Evolutionary conservation across 192 early-diverging fungal genomes (phyloP).

Genomic region (Linnemannia schmuckeri): DNA sequence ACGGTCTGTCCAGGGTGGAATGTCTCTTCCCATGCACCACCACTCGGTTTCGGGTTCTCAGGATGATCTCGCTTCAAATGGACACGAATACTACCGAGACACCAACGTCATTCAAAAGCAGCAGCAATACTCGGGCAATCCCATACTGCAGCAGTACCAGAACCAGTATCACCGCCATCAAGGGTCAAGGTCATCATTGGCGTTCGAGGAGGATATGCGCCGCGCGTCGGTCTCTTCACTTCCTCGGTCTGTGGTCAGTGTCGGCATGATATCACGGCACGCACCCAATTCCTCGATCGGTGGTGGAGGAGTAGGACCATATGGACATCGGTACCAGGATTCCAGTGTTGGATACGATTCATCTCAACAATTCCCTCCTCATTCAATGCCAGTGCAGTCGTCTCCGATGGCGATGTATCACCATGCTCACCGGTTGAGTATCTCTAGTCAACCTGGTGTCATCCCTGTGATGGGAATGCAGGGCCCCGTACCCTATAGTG

Average conservation of each 20-base stretch:
- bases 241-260: constrained; percentile 19
- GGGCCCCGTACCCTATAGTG: constrained; percentile 3
- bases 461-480: not conserved
- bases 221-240: constrained; percentile 35
- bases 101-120: constrained; percentile 45
- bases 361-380: not conserved
- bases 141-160: constrained; percentile 29
- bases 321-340: constrained; percentile 11
- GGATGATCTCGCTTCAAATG: constrained; percentile 22
- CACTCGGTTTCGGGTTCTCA: constrained; percentile 18
- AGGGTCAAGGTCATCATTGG: constrained; percentile 28
- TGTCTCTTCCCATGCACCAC: not conserved
- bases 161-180: constrained; percentile 29
- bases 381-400: not conserved
- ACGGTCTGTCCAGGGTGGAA: constrained; percentile 14
- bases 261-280: constrained; percentile 5
- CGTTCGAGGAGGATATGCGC: constrained; percentile 38
- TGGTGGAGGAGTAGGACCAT: not conserved
- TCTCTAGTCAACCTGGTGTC: not conserved
- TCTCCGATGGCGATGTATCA: constrained; percentile 14
- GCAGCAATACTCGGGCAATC: constrained; percentile 29
- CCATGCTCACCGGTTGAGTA: constrained; percentile 10
- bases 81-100: constrained; percentile 44
- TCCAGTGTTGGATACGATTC: not conserved
- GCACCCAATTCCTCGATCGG: not conserved